Conservation (phyloP, 164 flowering plant species). For the Annona cherimola region DNA sequence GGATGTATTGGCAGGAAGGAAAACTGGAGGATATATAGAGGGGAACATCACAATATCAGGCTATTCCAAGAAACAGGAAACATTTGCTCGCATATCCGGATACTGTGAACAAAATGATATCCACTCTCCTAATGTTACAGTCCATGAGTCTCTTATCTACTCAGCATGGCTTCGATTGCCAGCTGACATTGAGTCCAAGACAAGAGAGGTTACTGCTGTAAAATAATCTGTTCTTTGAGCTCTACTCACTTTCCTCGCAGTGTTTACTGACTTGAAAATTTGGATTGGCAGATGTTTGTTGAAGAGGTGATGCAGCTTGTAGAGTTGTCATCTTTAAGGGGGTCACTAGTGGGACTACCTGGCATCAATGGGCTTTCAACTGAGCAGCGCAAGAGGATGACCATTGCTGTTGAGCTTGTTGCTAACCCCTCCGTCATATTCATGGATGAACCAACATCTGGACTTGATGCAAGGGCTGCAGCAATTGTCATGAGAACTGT, state of each 20-base stretch:
- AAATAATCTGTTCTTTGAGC: background rate
- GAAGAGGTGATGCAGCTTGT: slow-evolving; percentile 52
- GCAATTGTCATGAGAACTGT: slow-evolving; percentile 57
- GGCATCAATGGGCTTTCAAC: slow-evolving; percentile 45
- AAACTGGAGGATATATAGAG: slow-evolving; percentile 49
- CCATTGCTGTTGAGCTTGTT: slow-evolving; percentile 53
- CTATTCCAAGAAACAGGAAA: slow-evolving; percentile 31
- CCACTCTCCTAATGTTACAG: slow-evolving; percentile 32
- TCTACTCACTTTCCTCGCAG: background rate
- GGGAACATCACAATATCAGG: slow-evolving; percentile 21
- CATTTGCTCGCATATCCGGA: slow-evolving; percentile 35
- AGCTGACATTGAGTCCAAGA: slow-evolving; percentile 24
- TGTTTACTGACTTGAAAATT: slow-evolving; percentile 18
- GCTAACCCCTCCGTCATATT: slow-evolving; percentile 49
- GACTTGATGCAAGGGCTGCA: slow-evolving; percentile 55
- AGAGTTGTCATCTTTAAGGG: slow-evolving; percentile 30
- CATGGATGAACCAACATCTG: slow-evolving; percentile 62
- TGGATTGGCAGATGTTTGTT: slow-evolving; percentile 32
- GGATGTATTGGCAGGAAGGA: slow-evolving; percentile 79
- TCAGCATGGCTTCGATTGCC: slow-evolving; percentile 56
- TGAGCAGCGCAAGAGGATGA: slow-evolving; percentile 48
- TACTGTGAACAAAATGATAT: slow-evolving; percentile 43
- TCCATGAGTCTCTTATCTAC: slow-evolving; percentile 40
- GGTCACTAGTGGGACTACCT: slow-evolving; percentile 40
- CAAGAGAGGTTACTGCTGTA: slow-evolving; percentile 17